Base-by-base conservation (phyloP, 257 asterid species). In the Lavandula angustifolia region DNA sequence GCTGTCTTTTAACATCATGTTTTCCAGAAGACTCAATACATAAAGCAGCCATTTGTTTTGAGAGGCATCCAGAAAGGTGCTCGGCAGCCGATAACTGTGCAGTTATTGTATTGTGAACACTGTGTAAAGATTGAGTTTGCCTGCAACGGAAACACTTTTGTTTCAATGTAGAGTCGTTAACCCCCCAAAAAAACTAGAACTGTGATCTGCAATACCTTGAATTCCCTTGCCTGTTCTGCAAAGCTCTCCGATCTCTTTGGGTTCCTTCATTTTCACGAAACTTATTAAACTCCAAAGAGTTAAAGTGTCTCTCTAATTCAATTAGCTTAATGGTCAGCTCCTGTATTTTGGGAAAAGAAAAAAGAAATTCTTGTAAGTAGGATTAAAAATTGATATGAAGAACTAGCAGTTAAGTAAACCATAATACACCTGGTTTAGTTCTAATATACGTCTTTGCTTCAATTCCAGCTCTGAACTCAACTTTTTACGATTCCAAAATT, bases 221-320 rank as follows among this genome's bases (percentile, higher is more conserved):
- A 61, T 78, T 83, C 50, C 89, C 89, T 38, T 67, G 76, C 75
- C 64, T 62, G 74, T 77, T 78, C 69, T 55, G 85, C 48, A 69
- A 57, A 53, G 74, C 66, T 71, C 79, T 81, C 68, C 56, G 77
- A 58, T 79, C 82, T 73, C 79, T 75, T 70, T 67, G 81, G 31
- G 51, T 59, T 62, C 76, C 78, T 29, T 74, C 83, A 70, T 62
- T 72, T 72, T 84, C 92, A 62, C 94, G 97, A 68, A 85, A 90
- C 73, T 73, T 87, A 64, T 79, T 85, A 57, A 92, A 73, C 85
- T 92, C 99, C 53, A 92, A 70, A 9, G 86, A 63, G 59, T 92
- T 92, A 64, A 92, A 89, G 81, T 92, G 95, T 71, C 86, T 85
- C 84, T 92, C 99, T 78, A 92, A 80, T 69, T 87, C 94, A 76